Percentiles rank a stretch among this genome's conserved stretches.
Conservation (phyloP, 1,284 basidiomycete species). For the Anthracocystis walkeri region DNA sequence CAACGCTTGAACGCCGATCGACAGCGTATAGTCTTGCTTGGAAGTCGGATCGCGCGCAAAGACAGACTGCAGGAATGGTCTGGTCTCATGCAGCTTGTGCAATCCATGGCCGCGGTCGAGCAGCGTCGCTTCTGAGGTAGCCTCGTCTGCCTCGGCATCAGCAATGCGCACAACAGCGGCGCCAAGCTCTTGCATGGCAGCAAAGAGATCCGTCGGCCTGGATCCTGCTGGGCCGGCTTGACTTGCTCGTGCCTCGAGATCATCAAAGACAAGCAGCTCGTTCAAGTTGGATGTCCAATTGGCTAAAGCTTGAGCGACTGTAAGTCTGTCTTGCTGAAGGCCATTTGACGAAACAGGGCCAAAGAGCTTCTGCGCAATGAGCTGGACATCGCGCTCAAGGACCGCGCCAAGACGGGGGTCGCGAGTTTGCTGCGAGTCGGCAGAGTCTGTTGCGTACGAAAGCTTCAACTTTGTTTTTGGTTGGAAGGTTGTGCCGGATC, state of each 20-base stretch:
- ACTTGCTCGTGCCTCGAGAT: slow-evolving; percentile 35
- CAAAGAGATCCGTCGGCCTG: slow-evolving; percentile 34
- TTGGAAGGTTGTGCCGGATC: background rate
- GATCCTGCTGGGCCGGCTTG: slow-evolving; percentile 11
- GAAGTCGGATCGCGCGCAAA: slow-evolving; percentile 33
- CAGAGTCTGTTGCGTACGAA: slow-evolving; percentile 47
- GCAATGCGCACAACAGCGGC: slow-evolving; percentile 11
- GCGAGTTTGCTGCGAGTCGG: slow-evolving; percentile 20
- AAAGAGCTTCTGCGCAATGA: slow-evolving; percentile 37
- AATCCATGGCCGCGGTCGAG: slow-evolving; percentile 43
- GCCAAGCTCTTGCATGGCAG: slow-evolving; percentile 40
- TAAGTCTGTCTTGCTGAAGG: slow-evolving; percentile 18
- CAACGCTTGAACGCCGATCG: slow-evolving; percentile 31
- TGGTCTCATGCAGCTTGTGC: slow-evolving; percentile 21
- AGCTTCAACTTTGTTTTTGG: slow-evolving; percentile 44
- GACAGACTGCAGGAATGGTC: slow-evolving; percentile 32
- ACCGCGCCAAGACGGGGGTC: slow-evolving; percentile 36
- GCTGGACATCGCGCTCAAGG: slow-evolving; percentile 36
- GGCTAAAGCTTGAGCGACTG: slow-evolving; percentile 18
- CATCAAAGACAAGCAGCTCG: slow-evolving; percentile 31
- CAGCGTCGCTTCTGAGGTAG: slow-evolving; percentile 3
- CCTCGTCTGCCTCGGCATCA: slow-evolving; percentile 28
- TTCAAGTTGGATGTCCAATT: slow-evolving; percentile 39
- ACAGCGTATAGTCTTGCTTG: slow-evolving; percentile 32
- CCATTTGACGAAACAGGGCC: slow-evolving; percentile 2